Percentiles rank a stretch among this genome's conserved stretches.
Evolutionary conservation across 139 green algal genomes (phyloP).

Genomic region (Microglena sp.): DNA sequence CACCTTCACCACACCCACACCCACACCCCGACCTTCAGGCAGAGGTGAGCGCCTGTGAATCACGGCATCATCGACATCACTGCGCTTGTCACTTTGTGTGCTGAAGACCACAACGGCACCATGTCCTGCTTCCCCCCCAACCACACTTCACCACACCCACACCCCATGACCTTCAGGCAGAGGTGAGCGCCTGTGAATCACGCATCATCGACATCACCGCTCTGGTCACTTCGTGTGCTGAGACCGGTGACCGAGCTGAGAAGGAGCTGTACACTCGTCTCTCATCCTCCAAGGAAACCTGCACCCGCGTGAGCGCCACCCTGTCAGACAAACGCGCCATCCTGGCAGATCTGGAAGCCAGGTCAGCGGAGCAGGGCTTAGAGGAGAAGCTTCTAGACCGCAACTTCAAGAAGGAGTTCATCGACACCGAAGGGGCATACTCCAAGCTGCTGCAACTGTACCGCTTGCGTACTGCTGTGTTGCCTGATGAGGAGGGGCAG

Average conservation of each 20-base stretch:
- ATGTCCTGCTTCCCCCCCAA: too few relatives aligned
- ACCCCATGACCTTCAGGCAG: too few relatives aligned
- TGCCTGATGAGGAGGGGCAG: not conserved
- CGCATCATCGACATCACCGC: too few relatives aligned
- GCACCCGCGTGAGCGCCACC: slow-evolving; percentile 1
- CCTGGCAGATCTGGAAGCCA: slow-evolving; percentile 5
- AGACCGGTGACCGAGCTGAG: too few relatives aligned
- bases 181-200: slow-evolving; percentile 18
- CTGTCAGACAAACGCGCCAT: slow-evolving; percentile 9
- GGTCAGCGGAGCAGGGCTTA: not conserved
- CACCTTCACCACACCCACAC: too few relatives aligned
- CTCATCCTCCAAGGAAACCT: slow-evolving; percentile 2
- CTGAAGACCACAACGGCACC: too few relatives aligned
- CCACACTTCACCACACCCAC: too few relatives aligned
- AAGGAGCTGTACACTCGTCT: too few relatives aligned
- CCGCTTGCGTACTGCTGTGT: slow-evolving; percentile 4
- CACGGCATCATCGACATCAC: slow-evolving; percentile 1
- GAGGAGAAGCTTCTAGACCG: slow-evolving; percentile 29
- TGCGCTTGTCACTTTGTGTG: too few relatives aligned
- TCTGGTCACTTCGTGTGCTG: too few relatives aligned
- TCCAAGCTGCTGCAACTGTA: slow-evolving; percentile 30
- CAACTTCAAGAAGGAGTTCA: slow-evolving; percentile 37
- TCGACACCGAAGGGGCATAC: slow-evolving; percentile 17
- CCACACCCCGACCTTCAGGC: too few relatives aligned
- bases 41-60: slow-evolving; percentile 19